Evolutionary conservation across 805 yeast species (phyloP), one percentile per base, ranked within the genome.

Genomic region (Lipomyces orientalis): DNA sequence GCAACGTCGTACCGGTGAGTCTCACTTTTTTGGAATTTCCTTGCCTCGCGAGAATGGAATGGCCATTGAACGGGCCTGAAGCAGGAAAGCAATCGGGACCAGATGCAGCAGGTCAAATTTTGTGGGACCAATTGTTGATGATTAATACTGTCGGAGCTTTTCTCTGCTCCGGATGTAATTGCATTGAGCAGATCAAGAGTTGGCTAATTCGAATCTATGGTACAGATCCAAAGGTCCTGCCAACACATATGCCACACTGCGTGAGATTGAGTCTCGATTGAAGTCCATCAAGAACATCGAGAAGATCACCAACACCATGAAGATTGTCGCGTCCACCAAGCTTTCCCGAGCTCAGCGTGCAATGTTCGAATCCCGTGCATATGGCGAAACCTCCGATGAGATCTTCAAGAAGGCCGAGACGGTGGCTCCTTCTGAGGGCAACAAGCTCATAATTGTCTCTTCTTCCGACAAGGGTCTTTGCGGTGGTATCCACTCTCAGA

Each of bases 261-360:
- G 98, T 85, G 99, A 95, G 83, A 96, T 95, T 79, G 99, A 95
- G 86, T 90, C 87, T 82, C 96, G 99, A 86, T 88, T 95, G 80
- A 95, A 95, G 86, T 92, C 98, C 73, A 95, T 95, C 81, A 95
- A 94, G 86, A 95, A 95, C 87, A 94, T 95, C 81, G 98, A 95
- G 85, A 95, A 95, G 86, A 95, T 95, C 84, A 95, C 99, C 84
- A 95, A 95, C 84, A 95, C 99, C 82, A 95, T 95, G 98, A 95
- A 93, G 86, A 90, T 95, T 83, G 99, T 95, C 77, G 99, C 99
- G 54, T 94, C 98, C 54, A 95, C 99, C 75, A 90, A 97, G 84
- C 87, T 95, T 81, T 85, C 87, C 80, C 93, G 91, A 83, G 99
- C 99, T 70, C 97, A 93, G 83, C 90, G 89, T 81, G 97, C 98